Evolutionary conservation across 2,329 filamentous ascomycete genomes (phyloP), one percentile per base, ranked within the genome.

Genomic region (Fusarium tjaetaba): DNA sequence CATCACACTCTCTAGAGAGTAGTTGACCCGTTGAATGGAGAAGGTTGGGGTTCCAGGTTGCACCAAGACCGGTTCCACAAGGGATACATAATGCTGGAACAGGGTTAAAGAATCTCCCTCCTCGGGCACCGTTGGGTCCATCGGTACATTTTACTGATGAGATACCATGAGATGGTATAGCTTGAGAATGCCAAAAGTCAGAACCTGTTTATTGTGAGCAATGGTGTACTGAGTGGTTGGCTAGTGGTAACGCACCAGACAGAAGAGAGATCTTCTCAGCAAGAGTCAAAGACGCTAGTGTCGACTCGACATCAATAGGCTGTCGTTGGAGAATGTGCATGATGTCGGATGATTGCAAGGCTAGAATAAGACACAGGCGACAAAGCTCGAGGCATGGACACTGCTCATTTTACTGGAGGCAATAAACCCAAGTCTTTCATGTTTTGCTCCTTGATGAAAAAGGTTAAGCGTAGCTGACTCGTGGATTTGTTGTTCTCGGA

Each of bases 21-120:
- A 72, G 61, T 6, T 65, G 68, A 9, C 70, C 71, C 5, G 63
- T 66, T 1, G 61, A 60, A 2, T 71, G 61, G 20, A 75, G 60
- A 5, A 78, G 42, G 11, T 73, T 66, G 1, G 82, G 80, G 9
- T 85, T 83, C 65, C 80, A 80, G 22, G 84, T 82, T 24, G 79
- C 81, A 24, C 82, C 80, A 4, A 80, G 77, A 2, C 81, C 80
- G 11, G 80, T 78, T 11, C 73, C 74, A 51, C 74, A 76, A 22
- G 72, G 72, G 4, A 74, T 63, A 15, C 72, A 74, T n/a, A 71
- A 41, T 22, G 61, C 72, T 1, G 71, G 59, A 7, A 70, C 48
- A 6, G 64, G 68, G 22, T 74, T 72, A 14, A 74, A 70, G 51
- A 74, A 74, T 2, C 64, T 48, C 6, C 46, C 61, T 10, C 72